Evolutionary conservation across 2,329 filamentous ascomycete genomes (phyloP).

Genomic region (Chrysoporthe deuterocubensis): DNA sequence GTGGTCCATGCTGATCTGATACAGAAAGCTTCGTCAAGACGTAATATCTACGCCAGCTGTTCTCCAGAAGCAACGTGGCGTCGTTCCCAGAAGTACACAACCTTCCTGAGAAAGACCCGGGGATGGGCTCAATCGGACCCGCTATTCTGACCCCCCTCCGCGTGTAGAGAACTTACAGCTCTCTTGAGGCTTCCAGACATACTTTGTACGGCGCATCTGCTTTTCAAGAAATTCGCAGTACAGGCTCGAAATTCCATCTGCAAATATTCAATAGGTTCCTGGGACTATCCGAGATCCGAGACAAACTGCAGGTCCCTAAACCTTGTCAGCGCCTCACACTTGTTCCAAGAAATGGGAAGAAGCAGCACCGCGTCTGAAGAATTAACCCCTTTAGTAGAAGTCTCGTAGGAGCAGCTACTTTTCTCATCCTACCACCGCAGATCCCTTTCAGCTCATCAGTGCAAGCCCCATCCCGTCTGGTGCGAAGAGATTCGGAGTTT

Average conservation of each 20-base stretch:
- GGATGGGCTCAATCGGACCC: neutral
- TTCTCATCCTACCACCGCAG: neutral
- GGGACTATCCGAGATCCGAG: neutral
- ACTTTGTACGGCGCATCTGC: too few species aligned
- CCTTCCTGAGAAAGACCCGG: neutral
- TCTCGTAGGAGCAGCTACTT: neutral
- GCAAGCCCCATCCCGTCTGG: neutral
- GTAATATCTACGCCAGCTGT: neutral
- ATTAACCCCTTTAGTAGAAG: neutral
- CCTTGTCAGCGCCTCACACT: neutral
- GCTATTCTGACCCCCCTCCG: constrained; percentile 8
- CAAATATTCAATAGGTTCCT: neutral
- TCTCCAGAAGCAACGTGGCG: neutral
- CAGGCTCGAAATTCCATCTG: neutral
- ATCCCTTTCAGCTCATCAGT: neutral
- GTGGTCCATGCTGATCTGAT: neutral
- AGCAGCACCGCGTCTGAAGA: neutral
- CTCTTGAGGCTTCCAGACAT: neutral
- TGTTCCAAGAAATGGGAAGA: neutral
- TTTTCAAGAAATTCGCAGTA: too few species aligned
- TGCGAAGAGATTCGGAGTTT: neutral
- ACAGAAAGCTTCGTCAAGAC: neutral
- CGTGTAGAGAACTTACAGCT: constrained; percentile 17
- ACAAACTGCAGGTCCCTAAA: neutral
- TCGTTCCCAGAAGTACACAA: neutral